A percentile compares a stretch with the other conserved stretches of the same genome.
phyloP scores from a whole-genome alignment of 768 basidiomycete species.

The Leccinum imitatum region DNA sequence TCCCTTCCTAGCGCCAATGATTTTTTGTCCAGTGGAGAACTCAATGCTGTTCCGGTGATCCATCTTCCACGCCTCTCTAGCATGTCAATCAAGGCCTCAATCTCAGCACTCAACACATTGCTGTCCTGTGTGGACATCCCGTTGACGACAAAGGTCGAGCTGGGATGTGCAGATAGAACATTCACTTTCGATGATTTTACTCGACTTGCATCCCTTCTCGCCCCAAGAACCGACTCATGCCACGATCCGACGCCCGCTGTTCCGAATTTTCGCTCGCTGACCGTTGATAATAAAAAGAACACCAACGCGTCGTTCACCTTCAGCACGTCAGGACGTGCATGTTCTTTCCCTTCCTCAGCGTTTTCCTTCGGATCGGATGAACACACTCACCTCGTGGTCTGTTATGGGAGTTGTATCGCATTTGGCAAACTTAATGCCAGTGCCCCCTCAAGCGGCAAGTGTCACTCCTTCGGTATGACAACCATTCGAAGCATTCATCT shows the following conservation, averaged over 20 bases:
- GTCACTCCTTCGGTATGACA: not conserved
- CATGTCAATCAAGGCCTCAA: not conserved
- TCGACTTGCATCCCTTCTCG: not conserved
- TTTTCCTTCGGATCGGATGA: not conserved
- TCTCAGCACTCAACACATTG: not conserved
- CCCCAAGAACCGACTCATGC: not conserved
- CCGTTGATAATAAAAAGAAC: not conserved
- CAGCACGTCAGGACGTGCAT: not conserved
- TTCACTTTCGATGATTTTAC: not conserved
- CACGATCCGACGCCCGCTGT: not conserved
- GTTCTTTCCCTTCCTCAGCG: too few relatives aligned
- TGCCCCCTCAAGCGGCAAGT: not conserved
- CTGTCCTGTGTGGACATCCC: slow-evolving; percentile 7
- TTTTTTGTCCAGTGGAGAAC: too few relatives aligned
- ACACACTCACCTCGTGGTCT: slow-evolving; percentile 7
- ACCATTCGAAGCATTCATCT: slow-evolving; percentile 1
- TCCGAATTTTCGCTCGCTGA: not conserved
- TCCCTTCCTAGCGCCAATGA: slow-evolving; percentile 29
- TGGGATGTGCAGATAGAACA: too few relatives aligned
- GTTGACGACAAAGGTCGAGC: not conserved
- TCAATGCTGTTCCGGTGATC: not conserved
- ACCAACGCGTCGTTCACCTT: not conserved
- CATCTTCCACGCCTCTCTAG: slow-evolving; percentile 1
- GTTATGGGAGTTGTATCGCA: not conserved
- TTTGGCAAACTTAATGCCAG: not conserved